Percentiles rank a stretch among this genome's conserved stretches.
Evolutionary conservation across 1,284 basidiomycete species (phyloP).

Genomic region (Anthracocystis walkeri): DNA sequence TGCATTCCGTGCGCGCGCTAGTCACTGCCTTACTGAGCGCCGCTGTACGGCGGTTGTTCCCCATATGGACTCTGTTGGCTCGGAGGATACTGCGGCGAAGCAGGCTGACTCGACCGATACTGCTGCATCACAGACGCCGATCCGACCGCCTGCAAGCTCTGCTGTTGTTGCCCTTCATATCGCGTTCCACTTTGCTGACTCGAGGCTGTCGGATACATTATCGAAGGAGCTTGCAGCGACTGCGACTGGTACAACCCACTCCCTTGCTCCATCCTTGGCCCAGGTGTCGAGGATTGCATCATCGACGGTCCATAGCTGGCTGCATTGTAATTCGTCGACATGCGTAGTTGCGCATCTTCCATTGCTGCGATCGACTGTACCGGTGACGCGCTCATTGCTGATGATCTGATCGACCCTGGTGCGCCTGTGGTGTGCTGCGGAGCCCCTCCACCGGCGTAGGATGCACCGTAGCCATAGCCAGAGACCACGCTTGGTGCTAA

Average conservation of each 20-base stretch:
- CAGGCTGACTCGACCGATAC: slow-evolving; percentile 14
- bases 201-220: not conserved
- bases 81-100: slow-evolving; percentile 9
- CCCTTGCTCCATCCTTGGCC: slow-evolving; percentile 9
- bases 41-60: slow-evolving; percentile 1
- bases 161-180: not conserved
- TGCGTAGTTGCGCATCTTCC: slow-evolving; percentile 19
- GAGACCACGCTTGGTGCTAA: slow-evolving; percentile 12
- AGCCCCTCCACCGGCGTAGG: not conserved
- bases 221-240: slow-evolving; percentile 6
- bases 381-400: not conserved
- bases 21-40: slow-evolving; percentile 16
- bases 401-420: not conserved
- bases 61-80: slow-evolving; percentile 15
- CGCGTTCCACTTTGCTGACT: not conserved
- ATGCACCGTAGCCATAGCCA: slow-evolving; percentile 3
- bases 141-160: not conserved
- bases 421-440: not conserved
- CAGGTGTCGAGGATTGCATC: slow-evolving; percentile 4
- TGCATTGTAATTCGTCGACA: slow-evolving; percentile 23
- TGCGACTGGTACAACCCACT: slow-evolving; percentile 6
- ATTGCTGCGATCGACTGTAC: not conserved
- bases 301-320: slow-evolving; percentile 7
- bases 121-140: slow-evolving; percentile 8
- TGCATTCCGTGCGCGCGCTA: too few species aligned